Evolutionary conservation across 768 basidiomycete genomes (phyloP).

Genomic region (Lentinula sp.): DNA sequence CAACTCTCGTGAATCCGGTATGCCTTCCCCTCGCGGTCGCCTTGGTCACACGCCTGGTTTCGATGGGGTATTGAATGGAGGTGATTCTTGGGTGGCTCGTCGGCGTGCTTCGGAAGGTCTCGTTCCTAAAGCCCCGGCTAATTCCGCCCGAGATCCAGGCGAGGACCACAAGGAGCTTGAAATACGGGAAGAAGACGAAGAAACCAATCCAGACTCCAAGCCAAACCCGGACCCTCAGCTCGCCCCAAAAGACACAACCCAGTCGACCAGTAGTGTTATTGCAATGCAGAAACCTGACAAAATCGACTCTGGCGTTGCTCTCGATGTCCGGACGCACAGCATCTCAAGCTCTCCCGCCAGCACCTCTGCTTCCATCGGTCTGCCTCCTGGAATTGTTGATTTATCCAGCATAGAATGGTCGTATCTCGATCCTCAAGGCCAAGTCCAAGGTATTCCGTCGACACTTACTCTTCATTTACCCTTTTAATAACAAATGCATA

Average conservation of each 20-base stretch:
- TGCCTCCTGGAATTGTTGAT: conserved; percentile 47
- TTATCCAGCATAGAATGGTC: conserved; percentile 74
- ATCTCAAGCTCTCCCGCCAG: conserved; percentile 11
- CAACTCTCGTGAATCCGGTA: conserved; percentile 53
- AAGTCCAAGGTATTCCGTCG: conserved; percentile 67
- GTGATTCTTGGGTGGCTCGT: conserved; percentile 65
- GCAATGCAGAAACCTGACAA: background rate
- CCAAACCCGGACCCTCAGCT: background rate
- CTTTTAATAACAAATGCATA: conserved; percentile 6
- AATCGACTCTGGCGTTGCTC: conserved; percentile 9
- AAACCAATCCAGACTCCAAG: conserved; percentile 10
- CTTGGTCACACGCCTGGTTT: conserved; percentile 54
- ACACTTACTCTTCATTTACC: background rate
- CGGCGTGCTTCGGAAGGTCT: conserved; percentile 56
- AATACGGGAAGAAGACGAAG: conserved; percentile 60
- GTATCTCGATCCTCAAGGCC: conserved; percentile 89
- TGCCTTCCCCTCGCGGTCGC: conserved; percentile 65
- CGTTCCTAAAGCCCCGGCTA: conserved; percentile 33
- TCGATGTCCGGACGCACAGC: conserved; percentile 11
- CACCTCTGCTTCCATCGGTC: conserved; percentile 16
- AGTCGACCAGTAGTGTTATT: background rate
- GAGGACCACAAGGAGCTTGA: conserved; percentile 38
- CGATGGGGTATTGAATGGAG: conserved; percentile 64
- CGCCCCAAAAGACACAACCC: background rate
- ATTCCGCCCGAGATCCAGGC: conserved; percentile 28